These are phyloP conservation scores for Vigna angularis DNA, from an alignment of 306 rosid genomes.

Conservation along the genomic window DNA sequence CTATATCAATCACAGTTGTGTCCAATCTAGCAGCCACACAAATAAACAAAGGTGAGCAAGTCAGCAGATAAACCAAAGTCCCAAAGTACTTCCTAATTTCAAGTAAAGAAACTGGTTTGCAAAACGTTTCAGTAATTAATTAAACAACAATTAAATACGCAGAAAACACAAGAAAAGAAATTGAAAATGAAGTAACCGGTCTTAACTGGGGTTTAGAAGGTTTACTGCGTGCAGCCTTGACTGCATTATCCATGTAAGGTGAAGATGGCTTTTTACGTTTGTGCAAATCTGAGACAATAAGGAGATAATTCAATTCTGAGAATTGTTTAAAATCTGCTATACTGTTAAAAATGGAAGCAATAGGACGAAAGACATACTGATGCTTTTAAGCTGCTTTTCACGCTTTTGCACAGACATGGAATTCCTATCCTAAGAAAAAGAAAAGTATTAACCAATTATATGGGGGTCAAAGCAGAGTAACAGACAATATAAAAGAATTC, in stretches of 20 bases:
- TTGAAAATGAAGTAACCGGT: conserved; percentile 37
- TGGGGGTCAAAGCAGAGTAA: conserved; percentile 31
- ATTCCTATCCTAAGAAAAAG: conserved; percentile 76
- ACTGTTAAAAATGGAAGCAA: conserved; percentile 26
- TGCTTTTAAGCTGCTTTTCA: conserved; percentile 91
- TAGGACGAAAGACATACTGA: conserved; percentile 62
- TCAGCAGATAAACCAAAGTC: conserved; percentile 36
- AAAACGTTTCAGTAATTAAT: conserved; percentile 33
- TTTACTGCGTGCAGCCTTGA: conserved; percentile 80
- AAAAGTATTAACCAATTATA: conserved; percentile 35
- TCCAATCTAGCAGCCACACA: conserved; percentile 72
- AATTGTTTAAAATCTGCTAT: conserved; percentile 29
- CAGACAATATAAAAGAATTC: not conserved
- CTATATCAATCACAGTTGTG: conserved; percentile 76
- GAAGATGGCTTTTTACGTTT: conserved; percentile 89
- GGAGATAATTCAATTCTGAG: conserved; percentile 37
- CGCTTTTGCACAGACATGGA: conserved; percentile 76
- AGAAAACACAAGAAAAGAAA: conserved; percentile 15
- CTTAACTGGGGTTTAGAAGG: conserved; percentile 90
- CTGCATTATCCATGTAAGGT: conserved; percentile 68
- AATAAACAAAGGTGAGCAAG: conserved; percentile 43
- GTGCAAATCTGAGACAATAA: conserved; percentile 66
- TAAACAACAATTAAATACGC: conserved; percentile 34
- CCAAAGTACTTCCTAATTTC: conserved; percentile 25
- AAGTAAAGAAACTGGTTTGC: conserved; percentile 26